Conservation (phyloP, 106 monocot species). For the Triglochin maritima region DNA sequence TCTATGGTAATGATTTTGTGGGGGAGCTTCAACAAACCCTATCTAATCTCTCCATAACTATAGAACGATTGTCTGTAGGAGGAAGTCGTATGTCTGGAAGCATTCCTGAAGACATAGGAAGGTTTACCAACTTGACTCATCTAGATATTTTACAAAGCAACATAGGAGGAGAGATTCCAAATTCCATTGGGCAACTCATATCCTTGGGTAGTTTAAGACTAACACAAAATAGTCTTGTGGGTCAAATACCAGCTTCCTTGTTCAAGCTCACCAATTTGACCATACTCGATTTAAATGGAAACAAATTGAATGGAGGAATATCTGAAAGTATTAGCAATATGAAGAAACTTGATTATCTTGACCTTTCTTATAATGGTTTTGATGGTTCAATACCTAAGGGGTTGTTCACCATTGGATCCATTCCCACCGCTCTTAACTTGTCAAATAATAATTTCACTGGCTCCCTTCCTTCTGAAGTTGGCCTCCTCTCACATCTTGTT, state of each 20-base stretch:
- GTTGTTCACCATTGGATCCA: neutral
- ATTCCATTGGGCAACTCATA: neutral
- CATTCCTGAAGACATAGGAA: slow-evolving; percentile 7
- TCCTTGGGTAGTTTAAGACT: neutral
- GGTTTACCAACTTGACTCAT: neutral
- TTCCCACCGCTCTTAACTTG: neutral
- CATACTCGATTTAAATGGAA: neutral
- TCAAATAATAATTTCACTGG: slow-evolving; percentile 6
- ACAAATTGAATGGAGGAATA: slow-evolving; percentile 5
- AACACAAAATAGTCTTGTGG: neutral
- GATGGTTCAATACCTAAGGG: slow-evolving; percentile 11
- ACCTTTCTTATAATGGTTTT: slow-evolving; percentile 11
- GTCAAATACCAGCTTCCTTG: slow-evolving; percentile 5
- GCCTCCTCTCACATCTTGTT: slow-evolving; percentile 1
- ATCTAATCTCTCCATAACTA: slow-evolving; percentile 2
- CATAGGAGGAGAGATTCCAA: slow-evolving; percentile 3
- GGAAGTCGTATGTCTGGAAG: slow-evolving; percentile 2
- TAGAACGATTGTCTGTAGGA: neutral
- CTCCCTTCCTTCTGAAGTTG: neutral
- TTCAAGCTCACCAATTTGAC: slow-evolving; percentile 1
- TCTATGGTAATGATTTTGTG: neutral
- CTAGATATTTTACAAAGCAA: neutral
- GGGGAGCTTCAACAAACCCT: slow-evolving; percentile 1
- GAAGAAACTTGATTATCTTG: neutral
- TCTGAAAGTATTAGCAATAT: neutral